Conservation (phyloP, 352 stramenopile genomes). For the Globisporangium cylindrosporum region DNA sequence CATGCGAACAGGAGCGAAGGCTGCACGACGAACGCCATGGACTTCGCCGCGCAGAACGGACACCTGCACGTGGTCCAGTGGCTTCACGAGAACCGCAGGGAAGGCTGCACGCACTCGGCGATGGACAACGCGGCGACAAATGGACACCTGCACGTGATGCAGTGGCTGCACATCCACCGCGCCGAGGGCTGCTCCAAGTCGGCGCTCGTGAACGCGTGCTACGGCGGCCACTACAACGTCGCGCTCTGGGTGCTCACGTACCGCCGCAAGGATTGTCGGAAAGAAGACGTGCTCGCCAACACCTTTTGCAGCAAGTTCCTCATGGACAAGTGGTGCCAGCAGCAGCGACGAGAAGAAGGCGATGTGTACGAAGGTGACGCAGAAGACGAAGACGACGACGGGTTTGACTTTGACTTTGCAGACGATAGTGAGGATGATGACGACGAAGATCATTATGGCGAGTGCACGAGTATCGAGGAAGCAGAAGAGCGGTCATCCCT, state of each 20-base stretch:
- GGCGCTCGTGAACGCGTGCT: constrained; percentile 60
- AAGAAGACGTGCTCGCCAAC: constrained; percentile 13
- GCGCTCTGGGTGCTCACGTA: constrained; percentile 47
- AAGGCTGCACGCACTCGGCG: constrained; percentile 43
- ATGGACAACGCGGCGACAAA: constrained; percentile 36
- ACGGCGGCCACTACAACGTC: constrained; percentile 46
- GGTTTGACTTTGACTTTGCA: not conserved
- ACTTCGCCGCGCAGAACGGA: constrained; percentile 26
- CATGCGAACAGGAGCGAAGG: constrained; percentile 29
- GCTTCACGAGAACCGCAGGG: constrained; percentile 26
- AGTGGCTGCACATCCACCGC: constrained; percentile 52
- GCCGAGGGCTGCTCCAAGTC: constrained; percentile 67
- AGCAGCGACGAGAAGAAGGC: not conserved
- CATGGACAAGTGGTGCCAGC: constrained; percentile 11
- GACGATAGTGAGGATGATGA: not conserved
- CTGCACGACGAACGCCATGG: constrained; percentile 27
- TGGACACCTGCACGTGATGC: constrained; percentile 36
- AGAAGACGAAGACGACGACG: too few relatives aligned
- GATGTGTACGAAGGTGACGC: not conserved
- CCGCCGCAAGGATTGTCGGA: constrained; percentile 13
- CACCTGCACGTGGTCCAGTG: constrained; percentile 34
- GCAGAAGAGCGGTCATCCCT: not conserved
- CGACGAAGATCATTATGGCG: not conserved
- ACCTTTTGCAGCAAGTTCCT: constrained; percentile 10
- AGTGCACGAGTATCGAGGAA: not conserved